A percentile compares a stretch with the other conserved stretches of the same genome.
phyloP scores from a whole-genome alignment of 257 asterid genomes.

The Voacanga thouarsii region DNA sequence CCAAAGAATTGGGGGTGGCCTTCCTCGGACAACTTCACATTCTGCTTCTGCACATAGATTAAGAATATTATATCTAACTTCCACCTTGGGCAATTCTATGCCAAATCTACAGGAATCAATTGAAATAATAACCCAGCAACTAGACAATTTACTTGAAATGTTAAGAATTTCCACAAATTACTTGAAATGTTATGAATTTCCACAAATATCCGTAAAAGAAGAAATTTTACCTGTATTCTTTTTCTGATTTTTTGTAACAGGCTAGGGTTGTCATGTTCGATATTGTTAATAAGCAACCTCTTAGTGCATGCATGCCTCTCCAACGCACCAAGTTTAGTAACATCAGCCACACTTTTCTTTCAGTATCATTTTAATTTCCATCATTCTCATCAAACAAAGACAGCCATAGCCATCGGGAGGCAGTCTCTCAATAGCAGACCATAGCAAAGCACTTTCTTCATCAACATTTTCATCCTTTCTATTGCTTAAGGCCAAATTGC shows the following conservation, averaged over 20 bases:
- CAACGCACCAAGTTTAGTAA: constrained; percentile 36
- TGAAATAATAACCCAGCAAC: background rate
- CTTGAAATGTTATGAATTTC: background rate
- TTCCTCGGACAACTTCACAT: constrained; percentile 65
- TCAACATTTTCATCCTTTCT: constrained; percentile 8
- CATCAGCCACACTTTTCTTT: constrained; percentile 40
- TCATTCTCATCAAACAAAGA: constrained; percentile 29
- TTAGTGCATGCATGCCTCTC: constrained; percentile 43
- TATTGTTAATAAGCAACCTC: constrained; percentile 39
- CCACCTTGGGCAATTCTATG: constrained; percentile 53
- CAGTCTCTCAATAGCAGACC: constrained; percentile 34
- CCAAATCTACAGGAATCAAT: constrained; percentile 48
- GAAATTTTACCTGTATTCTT: constrained; percentile 41
- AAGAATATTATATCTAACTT: constrained; percentile 49
- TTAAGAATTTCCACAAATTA: too few relatives aligned
- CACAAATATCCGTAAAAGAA: background rate
- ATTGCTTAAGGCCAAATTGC: constrained; percentile 14
- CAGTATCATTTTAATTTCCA: constrained; percentile 18
- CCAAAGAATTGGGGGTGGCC: constrained; percentile 74
- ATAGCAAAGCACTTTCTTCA: constrained; percentile 15
- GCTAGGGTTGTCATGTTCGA: constrained; percentile 46
- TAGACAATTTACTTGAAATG: background rate
- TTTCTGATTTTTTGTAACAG: constrained; percentile 42
- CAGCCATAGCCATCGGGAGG: constrained; percentile 23
- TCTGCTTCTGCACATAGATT: constrained; percentile 54